Evolutionary conservation across 371 early-diverging fungal species (phyloP).

Genomic region (Apophysomyces variabilis): DNA sequence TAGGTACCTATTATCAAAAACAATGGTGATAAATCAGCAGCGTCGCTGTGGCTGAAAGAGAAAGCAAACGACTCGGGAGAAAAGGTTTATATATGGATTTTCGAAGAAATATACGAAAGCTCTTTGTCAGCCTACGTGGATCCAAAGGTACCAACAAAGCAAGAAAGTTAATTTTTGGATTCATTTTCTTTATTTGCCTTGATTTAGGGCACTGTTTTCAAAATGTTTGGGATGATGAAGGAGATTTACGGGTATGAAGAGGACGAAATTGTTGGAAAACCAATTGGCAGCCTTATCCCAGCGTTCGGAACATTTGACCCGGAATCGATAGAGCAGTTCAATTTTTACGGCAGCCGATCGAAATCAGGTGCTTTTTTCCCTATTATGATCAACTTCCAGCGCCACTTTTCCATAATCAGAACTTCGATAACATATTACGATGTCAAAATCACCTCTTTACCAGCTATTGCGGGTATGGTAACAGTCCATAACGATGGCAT

Average conservation of each 20-base stretch:
- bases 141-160: constrained; percentile 19
- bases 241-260: constrained; percentile 64
- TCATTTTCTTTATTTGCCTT: not conserved
- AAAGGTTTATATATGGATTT: constrained; percentile 69
- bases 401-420: constrained; percentile 12
- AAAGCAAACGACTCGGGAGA: constrained; percentile 53
- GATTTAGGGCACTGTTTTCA: constrained; percentile 48
- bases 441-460: constrained; percentile 64
- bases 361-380: constrained; percentile 63
- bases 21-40: constrained; percentile 58
- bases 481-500: constrained; percentile 58
- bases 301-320: constrained; percentile 43
- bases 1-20: constrained; percentile 59
- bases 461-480: constrained; percentile 70
- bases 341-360: constrained; percentile 65
- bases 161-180: not conserved
- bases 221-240: constrained; percentile 52
- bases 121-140: constrained; percentile 37
- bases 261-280: constrained; percentile 53
- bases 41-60: constrained; percentile 72
- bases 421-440: constrained; percentile 8
- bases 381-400: constrained; percentile 50
- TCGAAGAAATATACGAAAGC: constrained; percentile 68
- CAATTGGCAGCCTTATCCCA: constrained; percentile 57
- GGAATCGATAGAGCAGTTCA: constrained; percentile 52